Evolutionary conservation across 805 yeast genomes (phyloP).

Genomic region (Peterozyma xylosa): DNA sequence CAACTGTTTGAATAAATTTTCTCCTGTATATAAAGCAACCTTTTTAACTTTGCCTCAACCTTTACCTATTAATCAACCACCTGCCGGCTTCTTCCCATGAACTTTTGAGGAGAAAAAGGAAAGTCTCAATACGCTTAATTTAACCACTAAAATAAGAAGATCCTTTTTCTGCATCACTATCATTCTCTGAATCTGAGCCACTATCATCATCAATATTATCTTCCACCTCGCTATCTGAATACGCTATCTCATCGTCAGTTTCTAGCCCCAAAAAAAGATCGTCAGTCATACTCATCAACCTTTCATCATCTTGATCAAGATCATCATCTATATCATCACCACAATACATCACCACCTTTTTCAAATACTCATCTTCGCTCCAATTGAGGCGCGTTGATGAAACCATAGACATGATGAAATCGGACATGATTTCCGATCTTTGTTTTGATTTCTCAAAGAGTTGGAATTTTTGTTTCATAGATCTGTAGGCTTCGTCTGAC

Average conservation of each 20-base stretch:
- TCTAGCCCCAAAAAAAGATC: not conserved
- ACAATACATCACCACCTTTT: constrained; percentile 13
- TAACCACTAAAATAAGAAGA: constrained; percentile 2
- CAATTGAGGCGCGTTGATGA: constrained; percentile 26
- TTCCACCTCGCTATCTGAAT: constrained; percentile 21
- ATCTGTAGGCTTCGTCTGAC: no score
- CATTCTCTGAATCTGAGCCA: constrained; percentile 5
- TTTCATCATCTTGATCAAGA: constrained; percentile 7
- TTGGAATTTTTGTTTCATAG: no score
- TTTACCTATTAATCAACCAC: not conserved
- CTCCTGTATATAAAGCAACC: not conserved
- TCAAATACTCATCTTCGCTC: constrained; percentile 19
- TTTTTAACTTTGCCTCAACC: no score
- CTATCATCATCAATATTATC: constrained; percentile 18
- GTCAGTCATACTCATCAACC: no score
- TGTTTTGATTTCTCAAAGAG: constrained; percentile 7
- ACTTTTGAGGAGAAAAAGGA: not conserved
- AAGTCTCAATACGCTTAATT: not conserved
- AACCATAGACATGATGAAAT: constrained; percentile 23
- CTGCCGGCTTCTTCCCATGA: no score
- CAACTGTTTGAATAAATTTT: not conserved
- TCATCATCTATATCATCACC: constrained; percentile 9
- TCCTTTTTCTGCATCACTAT: not conserved
- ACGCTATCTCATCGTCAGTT: constrained; percentile 16
- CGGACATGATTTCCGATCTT: constrained; percentile 12